phyloP scores from a whole-genome alignment of 2,329 filamentous ascomycete species.

The Westerdykella aurantiaca region DNA sequence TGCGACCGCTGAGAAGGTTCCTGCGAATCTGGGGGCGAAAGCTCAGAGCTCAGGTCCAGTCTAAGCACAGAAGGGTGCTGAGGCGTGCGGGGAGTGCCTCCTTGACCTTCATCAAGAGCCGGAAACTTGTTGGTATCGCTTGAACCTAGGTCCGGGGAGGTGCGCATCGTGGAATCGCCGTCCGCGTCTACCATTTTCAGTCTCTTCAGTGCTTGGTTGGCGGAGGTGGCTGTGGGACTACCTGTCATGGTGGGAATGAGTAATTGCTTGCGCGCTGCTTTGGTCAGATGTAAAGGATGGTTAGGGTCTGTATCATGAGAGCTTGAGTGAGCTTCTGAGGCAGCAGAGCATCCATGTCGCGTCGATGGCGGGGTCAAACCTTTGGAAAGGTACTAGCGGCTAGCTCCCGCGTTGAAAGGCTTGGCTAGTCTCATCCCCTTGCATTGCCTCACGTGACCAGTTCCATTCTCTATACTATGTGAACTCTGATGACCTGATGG shows the following conservation, averaged over 20 bases:
- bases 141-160: constrained; percentile 31
- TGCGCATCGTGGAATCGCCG: constrained; percentile 54
- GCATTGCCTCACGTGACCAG: too few species aligned
- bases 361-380: not conserved
- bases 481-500: too few species aligned
- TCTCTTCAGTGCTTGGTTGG: constrained; percentile 3
- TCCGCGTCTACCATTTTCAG: constrained; percentile 41
- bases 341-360: constrained; percentile 6
- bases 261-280: not conserved
- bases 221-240: constrained; percentile 10
- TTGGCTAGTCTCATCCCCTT: constrained; percentile 1
- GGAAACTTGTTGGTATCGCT: constrained; percentile 39
- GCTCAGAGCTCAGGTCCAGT: constrained; percentile 38
- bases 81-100: constrained; percentile 35
- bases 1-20: constrained; percentile 19
- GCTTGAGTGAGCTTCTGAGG: not conserved
- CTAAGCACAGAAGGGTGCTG: constrained; percentile 27
- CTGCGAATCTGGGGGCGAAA: constrained; percentile 53
- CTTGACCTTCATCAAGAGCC: constrained; percentile 32
- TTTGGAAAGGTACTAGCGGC: not conserved
- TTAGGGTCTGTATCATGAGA: not conserved
- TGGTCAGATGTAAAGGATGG: not conserved
- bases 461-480: too few species aligned
- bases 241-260: constrained; percentile 6
- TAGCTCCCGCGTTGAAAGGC: constrained; percentile 9